phyloP scores from a whole-genome alignment of 495 filamentous ascomycete species.

The Podospora pseudopauciseta region DNA sequence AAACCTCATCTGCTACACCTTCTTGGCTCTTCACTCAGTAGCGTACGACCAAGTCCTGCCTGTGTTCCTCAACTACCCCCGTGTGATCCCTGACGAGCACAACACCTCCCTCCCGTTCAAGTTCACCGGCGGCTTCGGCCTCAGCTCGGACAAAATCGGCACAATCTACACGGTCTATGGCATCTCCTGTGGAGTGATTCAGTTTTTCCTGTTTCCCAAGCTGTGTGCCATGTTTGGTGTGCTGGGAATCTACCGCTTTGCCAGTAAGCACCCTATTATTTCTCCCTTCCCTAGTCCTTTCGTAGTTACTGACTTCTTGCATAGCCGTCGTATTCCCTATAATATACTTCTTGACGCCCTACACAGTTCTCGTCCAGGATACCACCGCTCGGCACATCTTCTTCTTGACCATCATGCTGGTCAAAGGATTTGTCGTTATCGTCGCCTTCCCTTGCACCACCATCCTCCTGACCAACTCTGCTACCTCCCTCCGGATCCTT shows the following conservation, averaged over 20 bases:
- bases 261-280: constrained; percentile 31
- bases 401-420: constrained; percentile 56
- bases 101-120: constrained; percentile 70
- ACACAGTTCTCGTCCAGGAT: constrained; percentile 58
- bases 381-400: constrained; percentile 40
- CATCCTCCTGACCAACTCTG: constrained; percentile 89
- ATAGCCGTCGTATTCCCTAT: constrained; percentile 58
- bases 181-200: constrained; percentile 64
- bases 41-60: constrained; percentile 78
- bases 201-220: constrained; percentile 75
- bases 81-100: constrained; percentile 37
- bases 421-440: constrained; percentile 67
- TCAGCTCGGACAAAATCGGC: constrained; percentile 68
- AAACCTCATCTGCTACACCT: constrained; percentile 69
- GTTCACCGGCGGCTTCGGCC: constrained; percentile 70
- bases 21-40: constrained; percentile 71
- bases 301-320: too few relatives aligned
- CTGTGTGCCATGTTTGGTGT: constrained; percentile 67
- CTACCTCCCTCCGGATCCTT: constrained; percentile 65
- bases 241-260: constrained; percentile 60
- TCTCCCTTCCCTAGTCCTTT: neutral
- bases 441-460: constrained; percentile 84
- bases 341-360: constrained; percentile 70
- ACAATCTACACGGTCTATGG: constrained; percentile 74
- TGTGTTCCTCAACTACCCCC: constrained; percentile 75